These are phyloP conservation scores for Kwoniella pini DNA, from an alignment of 768 basidiomycete genomes.

Conservation along the genomic window DNA sequence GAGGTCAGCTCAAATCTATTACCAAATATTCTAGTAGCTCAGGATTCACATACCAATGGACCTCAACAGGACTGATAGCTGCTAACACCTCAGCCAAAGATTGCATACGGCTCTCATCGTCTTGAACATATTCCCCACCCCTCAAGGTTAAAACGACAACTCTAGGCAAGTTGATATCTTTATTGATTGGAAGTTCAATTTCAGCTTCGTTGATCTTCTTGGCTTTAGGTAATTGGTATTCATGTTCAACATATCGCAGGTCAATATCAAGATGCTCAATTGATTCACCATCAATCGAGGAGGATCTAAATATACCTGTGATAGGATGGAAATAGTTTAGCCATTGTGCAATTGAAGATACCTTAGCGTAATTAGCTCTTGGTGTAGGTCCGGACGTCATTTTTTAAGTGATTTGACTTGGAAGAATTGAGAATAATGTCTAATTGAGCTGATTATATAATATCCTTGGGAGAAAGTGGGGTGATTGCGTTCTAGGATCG, in stretches of 20 bases:
- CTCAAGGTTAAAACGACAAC: constrained; percentile 35
- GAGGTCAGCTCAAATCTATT: constrained; percentile 18
- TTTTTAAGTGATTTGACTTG: neutral
- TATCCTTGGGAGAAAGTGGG: neutral
- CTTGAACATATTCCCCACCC: constrained; percentile 46
- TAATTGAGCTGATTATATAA: neutral
- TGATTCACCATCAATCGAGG: constrained; percentile 27
- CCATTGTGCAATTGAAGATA: constrained; percentile 42
- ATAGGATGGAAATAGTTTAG: constrained; percentile 39
- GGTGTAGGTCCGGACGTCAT: constrained; percentile 16
- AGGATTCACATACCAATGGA: constrained; percentile 35
- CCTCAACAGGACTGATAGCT: constrained; percentile 41
- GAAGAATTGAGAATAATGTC: neutral
- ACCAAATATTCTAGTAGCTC: neutral
- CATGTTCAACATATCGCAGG: constrained; percentile 38
- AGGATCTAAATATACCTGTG: constrained; percentile 35
- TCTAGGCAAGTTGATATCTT: constrained; percentile 32
- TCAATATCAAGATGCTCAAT: constrained; percentile 51
- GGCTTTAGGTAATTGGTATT: neutral
- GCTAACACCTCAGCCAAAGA: constrained; percentile 35
- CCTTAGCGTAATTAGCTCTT: constrained; percentile 30
- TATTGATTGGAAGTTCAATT: neutral
- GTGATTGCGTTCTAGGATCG: neutral
- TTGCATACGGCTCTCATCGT: constrained; percentile 42
- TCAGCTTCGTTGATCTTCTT: neutral